Conservation (phyloP, 768 basidiomycete genomes). For the Nidula microcarpa region DNA sequence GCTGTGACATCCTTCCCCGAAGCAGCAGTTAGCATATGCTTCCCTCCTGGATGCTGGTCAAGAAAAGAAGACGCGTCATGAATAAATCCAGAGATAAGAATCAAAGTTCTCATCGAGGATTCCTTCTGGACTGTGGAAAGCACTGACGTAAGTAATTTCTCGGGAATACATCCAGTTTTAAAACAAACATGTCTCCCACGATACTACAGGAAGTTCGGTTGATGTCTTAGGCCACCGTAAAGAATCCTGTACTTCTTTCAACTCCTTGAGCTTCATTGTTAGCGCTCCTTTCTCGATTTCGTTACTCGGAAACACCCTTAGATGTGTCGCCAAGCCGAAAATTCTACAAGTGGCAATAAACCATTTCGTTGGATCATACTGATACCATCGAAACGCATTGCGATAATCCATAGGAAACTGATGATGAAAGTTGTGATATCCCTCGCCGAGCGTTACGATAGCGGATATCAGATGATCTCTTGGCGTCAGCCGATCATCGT, state of each 20-base stretch:
- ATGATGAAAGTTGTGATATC: slow-evolving; percentile 90
- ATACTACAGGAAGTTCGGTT: slow-evolving; percentile 68
- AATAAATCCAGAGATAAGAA: slow-evolving; percentile 83
- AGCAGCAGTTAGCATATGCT: slow-evolving; percentile 47
- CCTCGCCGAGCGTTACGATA: slow-evolving; percentile 81
- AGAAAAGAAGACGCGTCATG: slow-evolving; percentile 77
- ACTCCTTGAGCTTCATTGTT: slow-evolving; percentile 78
- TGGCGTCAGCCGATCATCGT: slow-evolving; percentile 77
- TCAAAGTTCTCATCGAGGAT: slow-evolving; percentile 57
- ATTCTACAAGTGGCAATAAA: slow-evolving; percentile 69
- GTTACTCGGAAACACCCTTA: slow-evolving; percentile 84
- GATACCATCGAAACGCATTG: slow-evolving; percentile 77
- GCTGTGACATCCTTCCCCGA: slow-evolving; percentile 84
- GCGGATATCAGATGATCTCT: slow-evolving; percentile 81
- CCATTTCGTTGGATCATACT: slow-evolving; percentile 96
- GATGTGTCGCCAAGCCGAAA: slow-evolving; percentile 73
- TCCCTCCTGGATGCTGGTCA: slow-evolving; percentile 80
- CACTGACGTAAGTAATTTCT: not conserved
- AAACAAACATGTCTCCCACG: slow-evolving; percentile 48
- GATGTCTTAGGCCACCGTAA: slow-evolving; percentile 57
- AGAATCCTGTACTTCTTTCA: slow-evolving; percentile 61
- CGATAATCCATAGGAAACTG: slow-evolving; percentile 88
- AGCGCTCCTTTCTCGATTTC: slow-evolving; percentile 82
- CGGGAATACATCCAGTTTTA: not conserved
- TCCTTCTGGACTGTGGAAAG: slow-evolving; percentile 73